Percentiles rank a stretch among this genome's conserved stretches.
Evolutionary conservation across 169 alveolate genomes (phyloP).

Genomic region (Miamiensis avidus): DNA sequence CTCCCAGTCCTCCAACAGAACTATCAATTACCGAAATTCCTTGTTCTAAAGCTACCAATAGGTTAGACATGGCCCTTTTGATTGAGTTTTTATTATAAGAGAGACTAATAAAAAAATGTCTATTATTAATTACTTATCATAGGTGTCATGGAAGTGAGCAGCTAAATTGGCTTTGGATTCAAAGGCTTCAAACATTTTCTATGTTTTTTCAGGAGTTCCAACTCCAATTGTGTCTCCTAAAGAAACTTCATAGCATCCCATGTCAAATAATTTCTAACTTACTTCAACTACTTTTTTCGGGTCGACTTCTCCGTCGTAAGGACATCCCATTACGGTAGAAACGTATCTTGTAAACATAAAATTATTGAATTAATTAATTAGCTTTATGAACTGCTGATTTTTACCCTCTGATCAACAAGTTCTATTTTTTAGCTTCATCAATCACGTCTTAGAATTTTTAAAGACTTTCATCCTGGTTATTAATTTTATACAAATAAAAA

Average conservation of each 20-base stretch:
- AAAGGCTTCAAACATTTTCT: constrained; percentile 50
- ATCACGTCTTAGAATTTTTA: constrained; percentile 66
- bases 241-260: constrained; percentile 88
- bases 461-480: constrained; percentile 65
- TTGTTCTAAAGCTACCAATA: constrained; percentile 54
- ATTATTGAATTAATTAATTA: neutral
- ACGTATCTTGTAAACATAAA: constrained; percentile 28
- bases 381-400: neutral
- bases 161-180: constrained; percentile 55
- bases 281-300: constrained; percentile 65
- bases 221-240: constrained; percentile 86
- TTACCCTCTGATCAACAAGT: constrained; percentile 74
- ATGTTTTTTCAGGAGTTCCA: constrained; percentile 80
- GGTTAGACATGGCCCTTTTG: constrained; percentile 57
- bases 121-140: constrained; percentile 40
- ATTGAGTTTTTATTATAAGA: neutral
- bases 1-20: constrained; percentile 85
- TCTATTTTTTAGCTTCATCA: constrained; percentile 59
- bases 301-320: constrained; percentile 81
- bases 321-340: constrained; percentile 87
- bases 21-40: constrained; percentile 78
- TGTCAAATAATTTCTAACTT: constrained; percentile 59
- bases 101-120: constrained; percentile 35
- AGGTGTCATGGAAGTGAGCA: constrained; percentile 86
- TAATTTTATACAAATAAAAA: too few relatives aligned